Evolutionary conservation across 805 yeast species (phyloP).

Genomic region (Spathaspora arborariae): DNA sequence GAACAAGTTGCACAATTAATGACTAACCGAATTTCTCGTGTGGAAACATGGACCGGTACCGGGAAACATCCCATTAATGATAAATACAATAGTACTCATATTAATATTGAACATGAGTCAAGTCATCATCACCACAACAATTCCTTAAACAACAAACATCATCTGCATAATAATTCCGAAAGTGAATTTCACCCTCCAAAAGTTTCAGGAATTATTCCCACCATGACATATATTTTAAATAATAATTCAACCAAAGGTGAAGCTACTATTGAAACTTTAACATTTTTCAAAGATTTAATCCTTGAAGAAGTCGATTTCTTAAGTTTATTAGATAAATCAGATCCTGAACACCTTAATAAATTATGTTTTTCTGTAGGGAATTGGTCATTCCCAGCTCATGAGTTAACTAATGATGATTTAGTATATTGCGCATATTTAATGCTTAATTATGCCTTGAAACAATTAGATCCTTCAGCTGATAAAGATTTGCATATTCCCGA

Average conservation of each 20-base stretch:
- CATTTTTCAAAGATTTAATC: slow-evolving; percentile 21
- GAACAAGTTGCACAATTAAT: slow-evolving; percentile 21
- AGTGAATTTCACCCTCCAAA: slow-evolving; percentile 5
- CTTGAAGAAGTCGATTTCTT: slow-evolving; percentile 28
- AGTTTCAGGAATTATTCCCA: slow-evolving; percentile 24
- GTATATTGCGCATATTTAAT: slow-evolving; percentile 56
- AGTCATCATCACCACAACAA: slow-evolving; percentile 1
- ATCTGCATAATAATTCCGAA: not conserved
- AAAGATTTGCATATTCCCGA: slow-evolving; percentile 11
- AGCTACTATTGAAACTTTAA: slow-evolving; percentile 18
- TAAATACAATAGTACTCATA: not conserved
- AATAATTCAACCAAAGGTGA: slow-evolving; percentile 22
- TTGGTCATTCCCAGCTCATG: slow-evolving; percentile 74
- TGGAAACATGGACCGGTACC: slow-evolving; percentile 44
- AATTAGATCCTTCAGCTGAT: slow-evolving; percentile 12
- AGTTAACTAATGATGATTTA: slow-evolving; percentile 60
- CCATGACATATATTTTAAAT: slow-evolving; percentile 32
- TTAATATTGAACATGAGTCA: not conserved
- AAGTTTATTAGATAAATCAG: slow-evolving; percentile 21
- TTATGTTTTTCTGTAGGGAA: slow-evolving; percentile 44
- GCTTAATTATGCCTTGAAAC: slow-evolving; percentile 41
- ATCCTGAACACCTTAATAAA: slow-evolving; percentile 20
- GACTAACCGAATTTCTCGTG: slow-evolving; percentile 30
- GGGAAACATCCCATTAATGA: slow-evolving; percentile 14
- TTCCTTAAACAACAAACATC: not conserved